Evolutionary conservation across 2,329 filamentous ascomycete genomes (phyloP).

Genomic region (Remersonia thermophila): DNA sequence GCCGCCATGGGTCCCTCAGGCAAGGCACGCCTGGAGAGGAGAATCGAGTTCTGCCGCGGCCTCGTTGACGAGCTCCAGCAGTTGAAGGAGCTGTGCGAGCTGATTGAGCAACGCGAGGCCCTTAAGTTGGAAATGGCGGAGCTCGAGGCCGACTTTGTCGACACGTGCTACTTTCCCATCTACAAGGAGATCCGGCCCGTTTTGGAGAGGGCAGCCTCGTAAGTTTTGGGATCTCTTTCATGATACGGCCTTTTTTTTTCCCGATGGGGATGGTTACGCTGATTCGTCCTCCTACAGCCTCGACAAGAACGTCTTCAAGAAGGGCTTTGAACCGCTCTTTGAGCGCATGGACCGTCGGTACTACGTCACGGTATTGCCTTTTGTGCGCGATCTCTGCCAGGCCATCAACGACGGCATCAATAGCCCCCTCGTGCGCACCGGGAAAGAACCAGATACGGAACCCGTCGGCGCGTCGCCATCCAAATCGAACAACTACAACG

Average conservation of each 20-base stretch:
- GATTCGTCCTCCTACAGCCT: conserved; percentile 38
- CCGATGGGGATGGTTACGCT: conserved; percentile 20
- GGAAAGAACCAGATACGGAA: conserved; percentile 21
- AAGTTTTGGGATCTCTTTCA: conserved; percentile 31
- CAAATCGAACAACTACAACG: conserved; percentile 43
- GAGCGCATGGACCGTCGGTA: conserved; percentile 40
- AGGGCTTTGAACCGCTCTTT: conserved; percentile 38
- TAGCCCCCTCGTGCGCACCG: conserved; percentile 22
- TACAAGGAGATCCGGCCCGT: conserved; percentile 64
- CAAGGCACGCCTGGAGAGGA: conserved; percentile 60
- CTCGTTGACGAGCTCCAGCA: conserved; percentile 66
- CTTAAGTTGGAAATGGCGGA: conserved; percentile 66
- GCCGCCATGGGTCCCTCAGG: conserved; percentile 86
- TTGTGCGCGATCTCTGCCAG: conserved; percentile 44
- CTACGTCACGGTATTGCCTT: conserved; percentile 46
- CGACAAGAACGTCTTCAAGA: conserved; percentile 49
- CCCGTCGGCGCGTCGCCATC: conserved; percentile 34
- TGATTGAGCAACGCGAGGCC: conserved; percentile 63
- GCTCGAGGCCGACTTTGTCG: conserved; percentile 66
- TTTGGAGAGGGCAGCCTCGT: conserved; percentile 69
- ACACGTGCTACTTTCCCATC: conserved; percentile 86
- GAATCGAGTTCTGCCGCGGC: conserved; percentile 77
- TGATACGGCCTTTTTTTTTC: too few species aligned
- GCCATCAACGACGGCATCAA: conserved; percentile 42
- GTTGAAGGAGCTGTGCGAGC: conserved; percentile 56